A percentile compares a stretch with the other conserved stretches of the same genome.
Conservation (phyloP, 495 filamentous ascomycete species). For the Talaromyces wortmannii region DNA sequence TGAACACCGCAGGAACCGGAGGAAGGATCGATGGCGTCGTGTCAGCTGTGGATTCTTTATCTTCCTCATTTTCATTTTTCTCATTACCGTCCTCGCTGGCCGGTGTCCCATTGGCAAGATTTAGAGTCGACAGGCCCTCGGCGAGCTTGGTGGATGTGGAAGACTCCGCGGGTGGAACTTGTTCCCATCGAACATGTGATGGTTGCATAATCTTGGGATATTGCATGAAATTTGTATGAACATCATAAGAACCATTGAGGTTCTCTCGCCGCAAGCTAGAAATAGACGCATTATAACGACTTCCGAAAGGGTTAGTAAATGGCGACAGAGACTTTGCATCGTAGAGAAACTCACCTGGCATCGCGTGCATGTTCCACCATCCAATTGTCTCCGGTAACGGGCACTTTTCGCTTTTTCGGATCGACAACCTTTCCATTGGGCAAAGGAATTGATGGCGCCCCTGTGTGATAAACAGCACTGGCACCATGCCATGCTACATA, state of each 20-base stretch:
- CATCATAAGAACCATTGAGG: conserved; percentile 75
- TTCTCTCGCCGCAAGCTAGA: conserved; percentile 56
- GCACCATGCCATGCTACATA: conserved; percentile 98
- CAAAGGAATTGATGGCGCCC: conserved; percentile 66
- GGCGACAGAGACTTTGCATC: background rate
- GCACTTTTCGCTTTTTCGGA: conserved; percentile 72
- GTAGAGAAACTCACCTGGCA: conserved; percentile 57
- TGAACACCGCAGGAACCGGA: conserved; percentile 54
- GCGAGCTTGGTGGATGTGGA: conserved; percentile 19
- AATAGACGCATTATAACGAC: conserved; percentile 74
- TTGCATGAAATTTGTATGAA: conserved; percentile 86
- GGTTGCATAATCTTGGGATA: conserved; percentile 87
- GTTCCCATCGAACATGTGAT: conserved; percentile 76
- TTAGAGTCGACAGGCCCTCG: conserved; percentile 29
- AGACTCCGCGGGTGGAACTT: conserved; percentile 35
- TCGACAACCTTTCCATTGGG: conserved; percentile 65
- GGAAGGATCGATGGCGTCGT: conserved; percentile 44
- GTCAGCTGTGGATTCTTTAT: background rate
- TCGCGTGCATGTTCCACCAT: conserved; percentile 89
- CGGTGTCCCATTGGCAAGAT: conserved; percentile 23
- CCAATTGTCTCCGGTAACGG: conserved; percentile 97
- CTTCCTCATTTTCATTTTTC: background rate
- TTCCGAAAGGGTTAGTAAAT: conserved; percentile 18
- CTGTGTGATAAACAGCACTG: conserved; percentile 87
- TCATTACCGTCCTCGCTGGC: conserved; percentile 7